Conservation (phyloP, 345 rosid genomes). For the Noccaea bulbosa region DNA sequence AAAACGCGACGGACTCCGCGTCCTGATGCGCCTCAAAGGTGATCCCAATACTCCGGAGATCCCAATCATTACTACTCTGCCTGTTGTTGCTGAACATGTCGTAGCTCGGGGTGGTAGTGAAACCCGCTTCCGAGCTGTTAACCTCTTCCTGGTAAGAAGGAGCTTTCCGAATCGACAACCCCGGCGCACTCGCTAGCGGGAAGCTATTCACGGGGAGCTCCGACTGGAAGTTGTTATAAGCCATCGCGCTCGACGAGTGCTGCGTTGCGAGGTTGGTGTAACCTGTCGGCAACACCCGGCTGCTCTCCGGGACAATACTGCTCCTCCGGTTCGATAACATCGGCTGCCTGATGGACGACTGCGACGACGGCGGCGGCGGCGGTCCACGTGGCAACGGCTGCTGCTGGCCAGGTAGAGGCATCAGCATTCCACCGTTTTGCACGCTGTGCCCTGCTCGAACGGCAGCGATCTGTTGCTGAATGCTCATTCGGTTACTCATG, state of each 20-base stretch:
- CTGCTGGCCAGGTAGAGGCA: slow-evolving; percentile 55
- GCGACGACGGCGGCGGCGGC: slow-evolving; percentile 33
- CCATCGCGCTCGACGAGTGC: slow-evolving; percentile 31
- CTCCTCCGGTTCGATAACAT: slow-evolving; percentile 60
- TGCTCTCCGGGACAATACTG: slow-evolving; percentile 56
- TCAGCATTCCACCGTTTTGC: slow-evolving; percentile 50
- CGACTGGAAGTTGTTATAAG: slow-evolving; percentile 47
- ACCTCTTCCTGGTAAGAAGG: slow-evolving; percentile 63
- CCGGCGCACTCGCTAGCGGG: slow-evolving; percentile 64
- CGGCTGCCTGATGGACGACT: slow-evolving; percentile 63
- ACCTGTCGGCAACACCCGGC: slow-evolving; percentile 53
- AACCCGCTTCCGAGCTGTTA: slow-evolving; percentile 51
- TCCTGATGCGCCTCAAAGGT: slow-evolving; percentile 60
- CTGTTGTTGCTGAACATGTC: slow-evolving; percentile 33
- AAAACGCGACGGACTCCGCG: slow-evolving; percentile 45
- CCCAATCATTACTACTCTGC: slow-evolving; percentile 60
- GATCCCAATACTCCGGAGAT: slow-evolving; percentile 64
- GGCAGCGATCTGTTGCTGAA: slow-evolving; percentile 50
- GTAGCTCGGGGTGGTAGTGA: slow-evolving; percentile 26
- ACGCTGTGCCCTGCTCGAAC: slow-evolving; percentile 49
- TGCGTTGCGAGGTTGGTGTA: slow-evolving; percentile 44
- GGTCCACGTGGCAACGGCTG: slow-evolving; percentile 40
- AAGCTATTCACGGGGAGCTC: slow-evolving; percentile 61
- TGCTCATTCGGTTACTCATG: slow-evolving; percentile 40
- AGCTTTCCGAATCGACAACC: slow-evolving; percentile 46